Percentiles rank a stretch among this genome's conserved stretches.
Conservation (phyloP, 345 rosid genomes). For the Hypericum perforatum region DNA sequence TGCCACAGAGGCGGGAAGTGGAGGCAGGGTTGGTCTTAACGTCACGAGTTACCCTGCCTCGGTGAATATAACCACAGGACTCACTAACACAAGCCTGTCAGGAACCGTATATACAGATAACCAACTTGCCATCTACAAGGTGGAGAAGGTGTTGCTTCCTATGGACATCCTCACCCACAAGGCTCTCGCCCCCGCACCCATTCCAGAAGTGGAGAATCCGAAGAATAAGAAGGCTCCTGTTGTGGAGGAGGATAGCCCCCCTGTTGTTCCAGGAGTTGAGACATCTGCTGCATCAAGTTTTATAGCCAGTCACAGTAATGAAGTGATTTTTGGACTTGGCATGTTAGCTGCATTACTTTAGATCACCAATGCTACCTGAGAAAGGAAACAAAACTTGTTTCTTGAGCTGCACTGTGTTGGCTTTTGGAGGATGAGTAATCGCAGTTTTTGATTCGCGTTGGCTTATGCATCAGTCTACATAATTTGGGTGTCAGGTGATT, state of each 20-base stretch:
- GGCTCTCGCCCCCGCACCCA: slow-evolving; percentile 13
- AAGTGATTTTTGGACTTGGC: no score
- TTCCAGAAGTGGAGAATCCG: background rate
- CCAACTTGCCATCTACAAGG: slow-evolving; percentile 14
- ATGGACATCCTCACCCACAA: slow-evolving; percentile 5
- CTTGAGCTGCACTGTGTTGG: no score
- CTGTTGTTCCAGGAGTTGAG: no score
- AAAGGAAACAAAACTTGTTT: no score
- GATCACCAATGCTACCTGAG: no score
- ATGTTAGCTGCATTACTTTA: no score
- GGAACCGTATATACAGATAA: slow-evolving; percentile 14
- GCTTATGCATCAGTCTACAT: no score
- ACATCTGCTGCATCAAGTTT: no score
- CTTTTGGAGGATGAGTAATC: no score
- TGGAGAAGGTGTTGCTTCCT: slow-evolving; percentile 16
- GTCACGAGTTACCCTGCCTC: slow-evolving; percentile 6
- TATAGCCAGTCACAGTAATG: no score
- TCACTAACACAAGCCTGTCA: slow-evolving; percentile 7
- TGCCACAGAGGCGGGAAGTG: slow-evolving; percentile 11
- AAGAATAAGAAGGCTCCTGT: slow-evolving; percentile 5
- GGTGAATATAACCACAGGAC: slow-evolving; percentile 13
- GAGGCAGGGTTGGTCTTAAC: slow-evolving; percentile 3
- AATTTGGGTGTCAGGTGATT: no score
- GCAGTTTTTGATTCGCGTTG: no score
- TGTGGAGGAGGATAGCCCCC: background rate